Conservation (phyloP, 495 filamentous ascomycete species). For the Podospora comata region DNA sequence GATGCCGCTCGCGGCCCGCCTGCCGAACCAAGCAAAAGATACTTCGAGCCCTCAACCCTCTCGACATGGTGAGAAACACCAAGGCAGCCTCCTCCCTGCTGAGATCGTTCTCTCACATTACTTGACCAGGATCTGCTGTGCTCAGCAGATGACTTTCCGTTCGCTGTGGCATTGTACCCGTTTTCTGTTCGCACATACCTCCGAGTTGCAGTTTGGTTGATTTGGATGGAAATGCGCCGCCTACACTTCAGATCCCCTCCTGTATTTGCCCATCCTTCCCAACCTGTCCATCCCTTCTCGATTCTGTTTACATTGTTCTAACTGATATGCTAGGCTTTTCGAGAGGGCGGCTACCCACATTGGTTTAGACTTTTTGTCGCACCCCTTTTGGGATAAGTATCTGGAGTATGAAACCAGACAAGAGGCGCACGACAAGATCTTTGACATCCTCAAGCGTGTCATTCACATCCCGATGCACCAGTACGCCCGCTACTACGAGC, state of each 20-base stretch:
- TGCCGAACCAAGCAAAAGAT: constrained; percentile 27
- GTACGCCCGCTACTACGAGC: constrained; percentile 92
- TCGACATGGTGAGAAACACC: constrained; percentile 53
- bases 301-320: constrained; percentile 45
- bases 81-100: constrained; percentile 47
- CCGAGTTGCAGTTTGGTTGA: constrained; percentile 45
- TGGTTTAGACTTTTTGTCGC: constrained; percentile 88
- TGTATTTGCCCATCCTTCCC: constrained; percentile 56
- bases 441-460: constrained; percentile 77
- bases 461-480: constrained; percentile 96
- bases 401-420: constrained; percentile 91
- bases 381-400: constrained; percentile 99
- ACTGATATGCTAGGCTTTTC: constrained; percentile 71
- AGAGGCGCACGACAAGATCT: constrained; percentile 82
- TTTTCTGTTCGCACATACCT: constrained; percentile 41
- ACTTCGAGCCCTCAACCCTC: constrained; percentile 28
- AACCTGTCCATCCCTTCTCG: constrained; percentile 41
- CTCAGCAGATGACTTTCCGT: constrained; percentile 38
- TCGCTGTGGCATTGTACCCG: constrained; percentile 45
- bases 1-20: constrained; percentile 25
- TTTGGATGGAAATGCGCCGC: constrained; percentile 48
- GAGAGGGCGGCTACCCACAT: constrained; percentile 83
- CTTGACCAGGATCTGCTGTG: constrained; percentile 54
- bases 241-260: constrained; percentile 52
- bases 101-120: constrained; percentile 55